A percentile compares a stretch with the other conserved stretches of the same genome.
Conservation (phyloP, 257 asterid genomes). For the Lycium barbarum region DNA sequence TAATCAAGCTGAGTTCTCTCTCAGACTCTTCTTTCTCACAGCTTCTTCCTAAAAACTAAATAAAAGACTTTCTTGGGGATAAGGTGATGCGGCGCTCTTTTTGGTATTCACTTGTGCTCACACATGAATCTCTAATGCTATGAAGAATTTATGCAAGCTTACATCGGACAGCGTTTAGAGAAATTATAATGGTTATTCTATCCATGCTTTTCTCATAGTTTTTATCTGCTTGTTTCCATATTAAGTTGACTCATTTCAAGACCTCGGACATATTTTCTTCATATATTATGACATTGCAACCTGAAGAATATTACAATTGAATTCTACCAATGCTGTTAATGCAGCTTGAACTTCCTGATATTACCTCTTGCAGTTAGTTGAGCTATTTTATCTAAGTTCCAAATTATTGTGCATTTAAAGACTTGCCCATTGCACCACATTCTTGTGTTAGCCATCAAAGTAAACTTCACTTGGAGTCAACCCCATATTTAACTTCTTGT, state of each 20-base stretch:
- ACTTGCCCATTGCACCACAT: neutral
- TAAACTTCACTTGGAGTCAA: neutral
- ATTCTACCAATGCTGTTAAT: neutral
- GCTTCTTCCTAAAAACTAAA: neutral
- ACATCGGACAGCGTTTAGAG: neutral
- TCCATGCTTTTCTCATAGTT: neutral
- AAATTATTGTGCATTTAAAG: neutral
- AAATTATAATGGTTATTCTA: neutral
- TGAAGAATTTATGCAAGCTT: no score
- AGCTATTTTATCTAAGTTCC: neutral
- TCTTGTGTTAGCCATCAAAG: neutral
- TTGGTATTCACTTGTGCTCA: neutral
- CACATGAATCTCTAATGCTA: neutral
- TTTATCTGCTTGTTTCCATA: neutral
- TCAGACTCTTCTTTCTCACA: neutral
- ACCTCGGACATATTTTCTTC: neutral
- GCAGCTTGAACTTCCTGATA: neutral
- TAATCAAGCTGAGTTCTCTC: no score
- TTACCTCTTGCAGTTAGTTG: neutral
- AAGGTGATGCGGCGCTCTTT: neutral
- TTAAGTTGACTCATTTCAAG: neutral
- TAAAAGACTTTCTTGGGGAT: neutral
- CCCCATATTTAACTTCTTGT: neutral
- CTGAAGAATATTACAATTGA: neutral
- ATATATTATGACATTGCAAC: neutral